Conservation (phyloP, 2,329 filamentous ascomycete species). For the Fusarium pilosicola region DNA sequence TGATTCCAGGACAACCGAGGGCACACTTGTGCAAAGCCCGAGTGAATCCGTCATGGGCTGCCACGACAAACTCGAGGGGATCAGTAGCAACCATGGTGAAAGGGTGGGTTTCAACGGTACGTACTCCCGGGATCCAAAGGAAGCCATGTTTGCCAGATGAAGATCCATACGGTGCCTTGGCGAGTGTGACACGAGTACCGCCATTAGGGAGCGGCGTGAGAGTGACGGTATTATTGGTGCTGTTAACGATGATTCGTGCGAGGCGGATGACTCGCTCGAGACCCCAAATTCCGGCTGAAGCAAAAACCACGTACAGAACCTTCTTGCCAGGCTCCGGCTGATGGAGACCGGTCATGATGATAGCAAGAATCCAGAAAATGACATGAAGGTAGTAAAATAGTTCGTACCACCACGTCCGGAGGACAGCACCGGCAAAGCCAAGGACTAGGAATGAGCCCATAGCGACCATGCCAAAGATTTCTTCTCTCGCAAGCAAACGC, state of each 20-base stretch:
- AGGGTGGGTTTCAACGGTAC: conserved; percentile 68
- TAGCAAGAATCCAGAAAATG: conserved; percentile 57
- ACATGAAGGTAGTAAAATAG: conserved; percentile 66
- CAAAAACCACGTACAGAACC: conserved; percentile 54
- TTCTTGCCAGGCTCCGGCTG: conserved; percentile 58
- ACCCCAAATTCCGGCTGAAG: conserved; percentile 60
- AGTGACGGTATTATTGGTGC: conserved; percentile 61
- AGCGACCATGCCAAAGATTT: conserved; percentile 61
- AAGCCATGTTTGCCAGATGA: conserved; percentile 70
- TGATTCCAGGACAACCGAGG: conserved; percentile 57
- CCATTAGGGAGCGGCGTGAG: conserved; percentile 64
- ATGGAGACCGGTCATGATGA: conserved; percentile 62
- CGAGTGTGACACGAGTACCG: conserved; percentile 64
- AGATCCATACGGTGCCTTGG: conserved; percentile 58
- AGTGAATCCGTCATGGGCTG: conserved; percentile 69
- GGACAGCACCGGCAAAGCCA: conserved; percentile 53
- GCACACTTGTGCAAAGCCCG: conserved; percentile 64
- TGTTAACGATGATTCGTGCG: conserved; percentile 55
- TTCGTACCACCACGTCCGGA: conserved; percentile 63
- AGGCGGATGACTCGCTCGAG: conserved; percentile 62
- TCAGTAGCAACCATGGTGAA: conserved; percentile 67
- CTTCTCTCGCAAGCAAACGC: conserved; percentile 49
- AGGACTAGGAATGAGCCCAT: conserved; percentile 58
- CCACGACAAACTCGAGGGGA: conserved; percentile 68
- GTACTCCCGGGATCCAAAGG: conserved; percentile 69